These are phyloP conservation scores for Sergeia podlipaevii DNA, from an alignment of 208 protist genomes.

Conservation along the genomic window DNA sequence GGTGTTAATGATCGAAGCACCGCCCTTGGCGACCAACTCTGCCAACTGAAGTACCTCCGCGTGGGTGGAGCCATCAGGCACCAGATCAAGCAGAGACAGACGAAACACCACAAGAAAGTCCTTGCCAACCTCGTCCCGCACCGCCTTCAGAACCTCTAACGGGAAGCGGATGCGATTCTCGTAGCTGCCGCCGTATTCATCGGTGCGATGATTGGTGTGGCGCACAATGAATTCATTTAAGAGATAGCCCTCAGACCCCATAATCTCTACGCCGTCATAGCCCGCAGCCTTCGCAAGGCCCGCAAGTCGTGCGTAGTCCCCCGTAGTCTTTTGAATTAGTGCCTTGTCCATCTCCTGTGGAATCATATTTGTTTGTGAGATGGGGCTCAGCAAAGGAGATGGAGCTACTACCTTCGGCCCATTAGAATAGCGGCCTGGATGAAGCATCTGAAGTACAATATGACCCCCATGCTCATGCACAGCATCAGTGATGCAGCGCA, in stretches of 20 bases:
- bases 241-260: conserved; percentile 86
- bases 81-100: conserved; percentile 78
- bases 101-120: conserved; percentile 91
- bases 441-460: conserved; percentile 86
- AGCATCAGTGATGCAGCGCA: conserved; percentile 58
- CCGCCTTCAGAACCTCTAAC: conserved; percentile 59
- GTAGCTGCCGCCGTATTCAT: conserved; percentile 84
- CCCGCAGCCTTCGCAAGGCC: conserved; percentile 54
- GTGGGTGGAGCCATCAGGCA: conserved; percentile 69
- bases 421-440: conserved; percentile 66
- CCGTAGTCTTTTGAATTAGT: conserved; percentile 55
- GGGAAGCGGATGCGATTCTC: conserved; percentile 82
- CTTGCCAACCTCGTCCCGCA: conserved; percentile 44
- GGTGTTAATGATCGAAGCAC: conserved; percentile 85
- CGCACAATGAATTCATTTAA: conserved; percentile 82
- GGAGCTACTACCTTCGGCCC: conserved; percentile 51
- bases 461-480: conserved; percentile 71
- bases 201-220: conserved; percentile 81
- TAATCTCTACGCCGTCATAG: conserved; percentile 91
- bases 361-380: conserved; percentile 26
- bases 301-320: conserved; percentile 44
- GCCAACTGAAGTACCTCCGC: conserved; percentile 64
- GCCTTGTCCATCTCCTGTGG: conserved; percentile 42
- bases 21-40: conserved; percentile 48
- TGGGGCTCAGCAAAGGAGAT: conserved; percentile 38